Base-by-base conservation (phyloP, 2,329 filamentous ascomycete genomes). In the Alternaria consortialis region DNA sequence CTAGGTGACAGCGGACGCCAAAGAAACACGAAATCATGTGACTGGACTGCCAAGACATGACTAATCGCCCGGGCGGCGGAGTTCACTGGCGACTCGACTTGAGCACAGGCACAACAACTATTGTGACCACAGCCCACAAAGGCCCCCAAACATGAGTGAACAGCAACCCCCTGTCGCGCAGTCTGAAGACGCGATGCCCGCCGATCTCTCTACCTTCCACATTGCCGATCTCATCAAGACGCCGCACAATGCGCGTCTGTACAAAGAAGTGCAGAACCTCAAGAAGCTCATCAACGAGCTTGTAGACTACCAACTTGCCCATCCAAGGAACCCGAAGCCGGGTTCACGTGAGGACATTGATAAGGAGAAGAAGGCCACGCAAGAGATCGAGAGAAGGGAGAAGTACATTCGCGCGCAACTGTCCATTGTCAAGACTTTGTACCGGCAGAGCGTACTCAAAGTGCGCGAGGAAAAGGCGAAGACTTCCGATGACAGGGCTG, bases 401-500 rank as follows among this genome's bases (percentile, higher is more conserved):
- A 96, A 95, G 75, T 83, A 88, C 1, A 86, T 98, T 3, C 88
- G 91, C 68, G 90, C 93, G 56, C 90, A 92, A 70, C 61, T 78
- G n/a, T 73, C 75, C 1, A 62, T 76, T 46, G 72, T 76, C 52
- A 91, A 94, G 56, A 91, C 91, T 12, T 84, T 95, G 29, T 94
- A 97, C 77, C 89, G 95, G 29, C 86, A 90, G 65, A 93, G 93
- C 9, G 88, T 94, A 67, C 86, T 97, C 70, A 86, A 88, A 31
- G 92, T 93, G 31, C 89, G 95, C 67, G 88, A 93, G 69, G 97
- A 94, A 13, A 98, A 98, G 78, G 85, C 91, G 54, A 84, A 88
- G 69, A 98, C 95, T 0, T 91, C 92, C 31, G 93, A 97, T 78
- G 91, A 91, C 50, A 88, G 94, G 50, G 91, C 94, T 72, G 93